Percentiles rank a stretch among this genome's conserved stretches.
phyloP scores from a whole-genome alignment of 2,329 filamentous ascomycete species.

The Fusarium pilosicola region DNA sequence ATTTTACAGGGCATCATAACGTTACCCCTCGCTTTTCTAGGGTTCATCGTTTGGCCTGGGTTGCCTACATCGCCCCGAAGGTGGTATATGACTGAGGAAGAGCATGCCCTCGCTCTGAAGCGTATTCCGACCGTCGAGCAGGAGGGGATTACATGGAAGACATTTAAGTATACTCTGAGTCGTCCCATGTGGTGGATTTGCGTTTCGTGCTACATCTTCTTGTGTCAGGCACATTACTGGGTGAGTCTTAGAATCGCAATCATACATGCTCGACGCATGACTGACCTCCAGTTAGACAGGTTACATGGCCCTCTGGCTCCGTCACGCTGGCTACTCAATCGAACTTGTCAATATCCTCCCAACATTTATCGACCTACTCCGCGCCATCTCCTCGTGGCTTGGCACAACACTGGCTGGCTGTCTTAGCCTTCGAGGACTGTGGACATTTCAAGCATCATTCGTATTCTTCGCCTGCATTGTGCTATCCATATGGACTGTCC shows the following conservation, averaged over 20 bases:
- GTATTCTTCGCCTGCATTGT: background rate
- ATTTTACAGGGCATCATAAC: conserved; percentile 1
- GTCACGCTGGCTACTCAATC: background rate
- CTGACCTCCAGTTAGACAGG: too few species aligned
- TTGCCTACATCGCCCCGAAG: background rate
- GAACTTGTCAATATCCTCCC: background rate
- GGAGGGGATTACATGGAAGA: background rate
- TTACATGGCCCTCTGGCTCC: background rate
- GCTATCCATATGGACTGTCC: background rate
- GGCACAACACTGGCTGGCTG: background rate
- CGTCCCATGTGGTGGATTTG: conserved; percentile 12
- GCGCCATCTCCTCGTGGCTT: background rate
- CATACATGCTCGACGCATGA: too few species aligned
- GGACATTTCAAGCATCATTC: conserved; percentile 4
- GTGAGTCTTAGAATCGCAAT: background rate
- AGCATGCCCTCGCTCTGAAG: background rate
- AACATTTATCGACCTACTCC: background rate
- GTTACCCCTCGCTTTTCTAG: background rate
- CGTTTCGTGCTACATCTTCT: background rate
- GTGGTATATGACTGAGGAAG: background rate
- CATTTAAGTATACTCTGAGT: background rate
- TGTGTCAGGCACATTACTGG: background rate
- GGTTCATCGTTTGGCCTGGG: background rate
- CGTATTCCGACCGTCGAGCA: background rate
- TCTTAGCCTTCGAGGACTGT: background rate